Evolutionary conservation across 2,329 filamentous ascomycete species (phyloP).

Genomic region (Fusarium anguioides): DNA sequence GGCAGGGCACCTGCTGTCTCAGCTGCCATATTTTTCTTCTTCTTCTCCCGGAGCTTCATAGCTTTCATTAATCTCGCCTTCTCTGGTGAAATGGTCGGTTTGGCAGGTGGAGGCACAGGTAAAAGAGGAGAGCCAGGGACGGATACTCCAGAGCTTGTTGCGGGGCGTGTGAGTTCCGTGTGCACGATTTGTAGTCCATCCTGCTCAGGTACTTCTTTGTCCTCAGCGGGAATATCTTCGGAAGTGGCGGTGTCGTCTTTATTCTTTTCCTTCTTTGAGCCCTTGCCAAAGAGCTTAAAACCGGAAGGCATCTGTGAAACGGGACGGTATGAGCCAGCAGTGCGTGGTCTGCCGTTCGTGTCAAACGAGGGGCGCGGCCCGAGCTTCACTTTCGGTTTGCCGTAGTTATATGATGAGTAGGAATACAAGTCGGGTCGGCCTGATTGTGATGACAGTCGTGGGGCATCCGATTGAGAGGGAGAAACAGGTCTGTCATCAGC

Average conservation of each 20-base stretch:
- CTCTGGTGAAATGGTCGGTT: conserved; percentile 79
- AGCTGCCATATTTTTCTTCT: conserved; percentile 56
- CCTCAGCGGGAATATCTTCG: conserved; percentile 52
- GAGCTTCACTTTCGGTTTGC: conserved; percentile 87
- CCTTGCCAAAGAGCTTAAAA: conserved; percentile 75
- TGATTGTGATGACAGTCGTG: conserved; percentile 64
- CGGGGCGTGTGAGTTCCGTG: conserved; percentile 49
- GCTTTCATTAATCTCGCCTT: conserved; percentile 95
- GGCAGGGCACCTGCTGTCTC: conserved; percentile 34
- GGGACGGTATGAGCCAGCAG: conserved; percentile 72
- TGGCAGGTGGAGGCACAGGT: conserved; percentile 56
- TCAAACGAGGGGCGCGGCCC: conserved; percentile 85
- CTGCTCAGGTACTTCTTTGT: conserved; percentile 51
- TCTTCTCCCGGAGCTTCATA: conserved; percentile 87
- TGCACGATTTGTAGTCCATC: conserved; percentile 45
- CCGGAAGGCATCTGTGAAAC: conserved; percentile 83
- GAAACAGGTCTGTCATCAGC: conserved; percentile 58
- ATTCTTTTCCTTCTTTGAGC: conserved; percentile 59
- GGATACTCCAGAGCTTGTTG: conserved; percentile 59
- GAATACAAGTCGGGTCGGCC: conserved; percentile 62
- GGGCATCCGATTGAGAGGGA: conserved; percentile 58
- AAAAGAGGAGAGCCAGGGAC: conserved; percentile 53
- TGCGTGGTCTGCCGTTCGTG: conserved; percentile 69
- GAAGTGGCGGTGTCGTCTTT: conserved; percentile 45
- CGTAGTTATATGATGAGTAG: conserved; percentile 61